phyloP scores from a whole-genome alignment of 345 rosid species.

The Geranium brycei region DNA sequence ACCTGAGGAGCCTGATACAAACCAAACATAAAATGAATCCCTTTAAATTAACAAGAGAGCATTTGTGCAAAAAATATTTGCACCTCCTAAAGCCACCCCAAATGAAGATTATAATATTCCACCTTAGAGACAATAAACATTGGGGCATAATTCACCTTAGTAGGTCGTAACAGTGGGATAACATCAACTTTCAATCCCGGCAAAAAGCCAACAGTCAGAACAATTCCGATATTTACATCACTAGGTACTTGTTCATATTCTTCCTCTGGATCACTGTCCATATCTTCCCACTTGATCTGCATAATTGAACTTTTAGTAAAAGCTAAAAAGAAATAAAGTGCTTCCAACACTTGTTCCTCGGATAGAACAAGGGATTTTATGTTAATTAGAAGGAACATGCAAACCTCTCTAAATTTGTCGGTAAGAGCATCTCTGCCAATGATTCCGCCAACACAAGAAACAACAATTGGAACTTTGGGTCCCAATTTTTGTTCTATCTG shows the following conservation, averaged over 20 bases:
- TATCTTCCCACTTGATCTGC: conserved; percentile 27
- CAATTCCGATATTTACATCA: conserved; percentile 22
- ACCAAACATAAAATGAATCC: background rate
- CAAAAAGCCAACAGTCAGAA: conserved; percentile 58
- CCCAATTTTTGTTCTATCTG: conserved; percentile 34
- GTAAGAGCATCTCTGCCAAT: conserved; percentile 40
- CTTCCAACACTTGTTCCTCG: background rate
- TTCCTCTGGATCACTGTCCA: background rate
- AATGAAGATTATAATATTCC: too few relatives aligned
- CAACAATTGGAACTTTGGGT: conserved; percentile 29
- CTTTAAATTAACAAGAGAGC: too few relatives aligned
- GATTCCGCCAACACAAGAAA: conserved; percentile 31
- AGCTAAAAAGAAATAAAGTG: too few relatives aligned
- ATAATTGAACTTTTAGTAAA: background rate
- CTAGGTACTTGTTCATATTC: too few relatives aligned
- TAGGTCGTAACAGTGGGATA: conserved; percentile 28
- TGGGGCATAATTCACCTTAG: conserved; percentile 13
- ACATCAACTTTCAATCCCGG: conserved; percentile 78
- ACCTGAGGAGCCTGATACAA: conserved; percentile 24
- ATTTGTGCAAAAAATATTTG: background rate
- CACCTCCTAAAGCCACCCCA: too few relatives aligned
- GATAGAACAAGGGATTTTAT: background rate
- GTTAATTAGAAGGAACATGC: background rate
- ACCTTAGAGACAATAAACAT: too few relatives aligned
- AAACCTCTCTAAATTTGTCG: conserved; percentile 50